Evolutionary conservation across 345 rosid species (phyloP).

Genomic region (Boechera retrofracta): DNA sequence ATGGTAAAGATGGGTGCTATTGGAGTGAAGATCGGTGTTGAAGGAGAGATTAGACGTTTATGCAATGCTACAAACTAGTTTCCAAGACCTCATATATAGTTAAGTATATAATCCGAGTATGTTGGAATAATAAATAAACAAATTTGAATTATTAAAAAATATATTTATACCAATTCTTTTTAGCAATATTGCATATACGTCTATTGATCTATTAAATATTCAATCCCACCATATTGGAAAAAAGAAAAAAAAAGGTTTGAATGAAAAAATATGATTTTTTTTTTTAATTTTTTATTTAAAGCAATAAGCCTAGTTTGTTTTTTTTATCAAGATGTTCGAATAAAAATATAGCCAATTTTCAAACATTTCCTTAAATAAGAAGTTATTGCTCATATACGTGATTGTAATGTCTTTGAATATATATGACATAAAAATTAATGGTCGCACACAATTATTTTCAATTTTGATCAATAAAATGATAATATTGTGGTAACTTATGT

Average conservation of each 20-base stretch:
- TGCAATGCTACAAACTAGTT: constrained; percentile 54
- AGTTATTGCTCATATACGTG: too few relatives aligned
- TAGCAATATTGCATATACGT: too few relatives aligned
- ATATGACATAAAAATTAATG: too few relatives aligned
- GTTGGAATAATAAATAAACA: neutral
- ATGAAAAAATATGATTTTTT: too few relatives aligned
- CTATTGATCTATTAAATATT: neutral
- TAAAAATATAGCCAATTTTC: neutral
- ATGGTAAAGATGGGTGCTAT: constrained; percentile 64
- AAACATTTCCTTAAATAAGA: neutral
- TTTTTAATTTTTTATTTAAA: too few relatives aligned
- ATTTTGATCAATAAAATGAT: neutral
- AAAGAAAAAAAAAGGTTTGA: neutral
- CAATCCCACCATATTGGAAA: neutral
- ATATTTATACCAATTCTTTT: neutral
- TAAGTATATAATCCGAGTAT: neutral
- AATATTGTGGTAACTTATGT: neutral
- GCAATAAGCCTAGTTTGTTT: too few relatives aligned
- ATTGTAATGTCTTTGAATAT: too few relatives aligned
- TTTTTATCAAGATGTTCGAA: too few relatives aligned
- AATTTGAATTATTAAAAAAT: neutral
- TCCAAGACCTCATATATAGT: neutral
- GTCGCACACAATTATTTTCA: neutral
- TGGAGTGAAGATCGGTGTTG: constrained; percentile 50
- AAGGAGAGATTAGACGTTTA: constrained; percentile 61